phyloP scores from a whole-genome alignment of 129 eudicot species.

The Kitagawia praeruptora region DNA sequence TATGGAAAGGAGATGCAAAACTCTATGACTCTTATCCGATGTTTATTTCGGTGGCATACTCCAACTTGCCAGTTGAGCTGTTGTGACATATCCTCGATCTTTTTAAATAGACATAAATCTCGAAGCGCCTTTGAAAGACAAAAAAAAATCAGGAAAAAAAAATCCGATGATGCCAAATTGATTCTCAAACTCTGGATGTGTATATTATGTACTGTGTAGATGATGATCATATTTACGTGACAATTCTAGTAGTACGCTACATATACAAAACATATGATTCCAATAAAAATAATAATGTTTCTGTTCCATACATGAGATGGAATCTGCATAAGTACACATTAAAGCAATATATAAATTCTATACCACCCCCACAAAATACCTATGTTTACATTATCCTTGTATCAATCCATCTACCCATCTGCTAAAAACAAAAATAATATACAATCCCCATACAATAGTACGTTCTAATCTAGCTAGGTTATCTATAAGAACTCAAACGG shows the following conservation, averaged over 20 bases:
- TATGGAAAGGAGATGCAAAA: neutral
- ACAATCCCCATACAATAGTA: conserved; percentile 53
- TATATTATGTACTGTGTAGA: neutral
- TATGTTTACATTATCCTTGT: conserved; percentile 22
- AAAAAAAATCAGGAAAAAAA: neutral
- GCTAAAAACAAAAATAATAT: conserved; percentile 63
- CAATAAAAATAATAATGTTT: conserved; percentile 1
- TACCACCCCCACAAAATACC: conserved; percentile 14
- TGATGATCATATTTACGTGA: neutral
- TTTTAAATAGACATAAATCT: neutral
- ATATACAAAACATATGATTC: neutral
- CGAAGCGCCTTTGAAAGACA: neutral
- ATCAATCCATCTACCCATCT: conserved; percentile 53
- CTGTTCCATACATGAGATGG: conserved; percentile 6
- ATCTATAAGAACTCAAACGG: conserved; percentile 44
- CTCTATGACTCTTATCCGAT: neutral
- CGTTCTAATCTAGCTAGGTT: conserved; percentile 41
- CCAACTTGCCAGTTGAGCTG: neutral
- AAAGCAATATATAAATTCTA: conserved; percentile 5
- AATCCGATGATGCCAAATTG: neutral
- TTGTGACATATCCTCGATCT: neutral
- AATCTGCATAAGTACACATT: neutral
- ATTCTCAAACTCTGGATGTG: neutral
- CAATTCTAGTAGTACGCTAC: neutral
- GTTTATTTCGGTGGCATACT: neutral